Evolutionary conservation across 192 early-diverging fungal genomes (phyloP), one percentile per base, ranked within the genome.

Genomic region (Haplosporangium gracile): DNA sequence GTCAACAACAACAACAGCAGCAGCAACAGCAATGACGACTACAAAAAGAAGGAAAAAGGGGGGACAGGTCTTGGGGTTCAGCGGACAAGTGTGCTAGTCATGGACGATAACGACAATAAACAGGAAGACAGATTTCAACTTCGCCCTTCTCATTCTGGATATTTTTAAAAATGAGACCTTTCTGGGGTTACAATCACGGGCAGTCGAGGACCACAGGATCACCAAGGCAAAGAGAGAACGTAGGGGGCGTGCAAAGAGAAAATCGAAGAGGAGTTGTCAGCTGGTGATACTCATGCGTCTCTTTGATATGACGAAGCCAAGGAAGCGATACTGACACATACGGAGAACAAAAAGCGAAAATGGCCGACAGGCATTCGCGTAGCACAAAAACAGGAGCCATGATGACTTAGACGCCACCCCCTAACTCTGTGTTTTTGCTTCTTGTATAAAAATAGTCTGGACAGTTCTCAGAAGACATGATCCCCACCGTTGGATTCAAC

Each of bases 401-500:
- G 29, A 65, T 65, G 60, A 65, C 60, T 29, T 65, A 65, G 29
- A 32, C 11, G 60, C 60, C 60, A 15, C 29, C n/a, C 60, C 29
- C 60, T 65, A 65, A 65, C 11, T 10, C 0, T 65, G 60, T 36
- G 38, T 53, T 57, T 60, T 40, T 68, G 47, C 49, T 45, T n/a
- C 42, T 26, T 32, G 47, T 43, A 29, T 36, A 36, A 9, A 77
- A 55, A 55, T 72, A 94, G 89, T 95, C 93, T 40, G 95, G 95
- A 45, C 93, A 95, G 85, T 97, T 93, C 71, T 94, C 92, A 5
- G 96, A 97, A 87, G 96, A 97, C 86, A 93, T 93, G 93, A 99
- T 99, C 75, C 99, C 99, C 4, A 99, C 99, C 7, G 97, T 99
- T 47, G 99, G 99, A 9, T 99, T 99, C 90, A 99, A 99, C 82